phyloP scores from a whole-genome alignment of 2,329 filamentous ascomycete genomes.

The Colletotrichum sp. region DNA sequence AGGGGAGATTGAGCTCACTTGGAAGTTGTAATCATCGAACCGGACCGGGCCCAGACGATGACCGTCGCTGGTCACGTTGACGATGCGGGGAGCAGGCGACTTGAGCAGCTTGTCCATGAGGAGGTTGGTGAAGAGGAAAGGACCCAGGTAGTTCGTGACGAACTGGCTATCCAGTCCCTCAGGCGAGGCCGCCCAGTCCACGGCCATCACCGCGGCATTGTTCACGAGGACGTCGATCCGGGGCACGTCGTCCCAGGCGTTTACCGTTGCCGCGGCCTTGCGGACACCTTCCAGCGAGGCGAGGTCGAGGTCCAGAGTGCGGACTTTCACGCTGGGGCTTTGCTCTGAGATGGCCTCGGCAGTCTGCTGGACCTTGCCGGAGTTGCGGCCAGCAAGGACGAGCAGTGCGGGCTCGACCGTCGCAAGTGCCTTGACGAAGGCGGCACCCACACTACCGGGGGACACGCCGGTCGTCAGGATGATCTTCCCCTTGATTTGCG shows the following conservation, averaged over 20 bases:
- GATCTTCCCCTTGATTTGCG: constrained; percentile 37
- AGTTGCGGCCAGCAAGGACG: constrained; percentile 49
- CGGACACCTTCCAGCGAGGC: constrained; percentile 42
- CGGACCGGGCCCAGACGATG: constrained; percentile 34
- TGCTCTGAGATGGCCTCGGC: constrained; percentile 35
- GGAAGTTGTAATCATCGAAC: constrained; percentile 36
- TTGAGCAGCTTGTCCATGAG: constrained; percentile 46
- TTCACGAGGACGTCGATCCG: constrained; percentile 47
- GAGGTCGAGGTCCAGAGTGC: constrained; percentile 41
- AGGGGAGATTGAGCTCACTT: constrained; percentile 24
- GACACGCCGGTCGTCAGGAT: constrained; percentile 47
- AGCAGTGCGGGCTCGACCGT: constrained; percentile 43
- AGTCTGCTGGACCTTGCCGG: constrained; percentile 42
- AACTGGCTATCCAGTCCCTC: constrained; percentile 51
- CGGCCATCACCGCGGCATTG: constrained; percentile 48
- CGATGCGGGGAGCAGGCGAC: constrained; percentile 36
- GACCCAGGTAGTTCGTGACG: constrained; percentile 48
- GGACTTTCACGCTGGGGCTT: constrained; percentile 35
- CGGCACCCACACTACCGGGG: constrained; percentile 39
- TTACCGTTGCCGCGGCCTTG: constrained; percentile 38
- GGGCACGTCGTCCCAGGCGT: constrained; percentile 33
- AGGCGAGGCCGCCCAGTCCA: constrained; percentile 34
- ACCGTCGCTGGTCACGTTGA: constrained; percentile 43
- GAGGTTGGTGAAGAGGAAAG: constrained; percentile 51
- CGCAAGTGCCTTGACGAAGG: constrained; percentile 42